Evolutionary conservation across 352 stramenopile genomes (phyloP), one percentile per base, ranked within the genome.

Genomic region (Globisporangium apiculatum): DNA sequence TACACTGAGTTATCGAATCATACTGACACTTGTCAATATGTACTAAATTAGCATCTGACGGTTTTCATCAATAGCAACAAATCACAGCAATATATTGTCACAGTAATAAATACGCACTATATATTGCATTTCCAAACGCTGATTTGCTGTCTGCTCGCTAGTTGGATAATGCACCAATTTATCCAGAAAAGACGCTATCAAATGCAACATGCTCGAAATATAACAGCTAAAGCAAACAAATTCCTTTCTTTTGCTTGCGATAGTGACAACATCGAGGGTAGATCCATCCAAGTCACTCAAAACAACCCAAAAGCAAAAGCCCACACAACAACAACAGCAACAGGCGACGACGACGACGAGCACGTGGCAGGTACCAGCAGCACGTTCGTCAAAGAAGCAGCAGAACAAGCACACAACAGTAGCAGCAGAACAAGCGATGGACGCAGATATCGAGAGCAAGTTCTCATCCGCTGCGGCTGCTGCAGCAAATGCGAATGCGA

Each of bases 381-480:
- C 24, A 31, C 24, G 24, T 1, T 2, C 24, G 24, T 31, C 24
- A 31, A 31, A 31, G 24, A 31, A 48, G 18, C 7, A 48, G 31
- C 36, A 50, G 7, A 36, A 35, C 10, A 17, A 47, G 40, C 51
- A 31, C 24, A 31, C 12, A 43, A 40, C 5, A 55, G 8, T 31
- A 48, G 18, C 7, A 48, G 31, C 36, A 50, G 7, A 36, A 35
- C 10, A 17, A 47, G 40, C 51, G 51, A 64, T 64, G 58, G 51
- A 58, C 24, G 24, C 48, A 17, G 51, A 62, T 43, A 35, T 43
- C 36, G 57, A 62, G 50, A 53, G 35, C 47, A 61, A 61, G 41
- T 51, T 56, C 8, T 35, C 24, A 31, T 31, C 47, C 43, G 41
- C 40, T 15, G 18, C 9, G 35, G 61, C 65, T 45, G 58, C 37